Evolutionary conservation across 1,284 basidiomycete species (phyloP), one percentile per base, ranked within the genome.

Genomic region (Puccinia horiana): DNA sequence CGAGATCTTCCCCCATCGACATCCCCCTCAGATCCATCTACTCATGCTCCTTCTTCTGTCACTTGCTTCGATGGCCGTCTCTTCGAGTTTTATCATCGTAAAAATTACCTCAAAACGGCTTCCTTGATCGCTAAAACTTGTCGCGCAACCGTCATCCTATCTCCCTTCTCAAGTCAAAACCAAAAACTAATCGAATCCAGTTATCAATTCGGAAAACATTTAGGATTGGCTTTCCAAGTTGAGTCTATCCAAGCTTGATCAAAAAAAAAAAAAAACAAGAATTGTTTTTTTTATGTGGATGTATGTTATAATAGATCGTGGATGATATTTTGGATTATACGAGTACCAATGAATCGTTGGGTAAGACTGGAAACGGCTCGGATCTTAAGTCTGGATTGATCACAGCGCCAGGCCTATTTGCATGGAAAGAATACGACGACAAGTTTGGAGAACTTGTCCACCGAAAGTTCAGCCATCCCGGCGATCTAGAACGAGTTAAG

Each of bases 51-150:
- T 87, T 1, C 79, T 75, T 9, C 86, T 85, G 56, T 85, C 88
- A 83, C 26, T 23, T 11, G 47, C 40, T 82, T 85, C 5, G 83
- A 84, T 8, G 83, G 86, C 40, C 90, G 91, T 23, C 91, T 92
- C 83, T 98, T 96, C 91, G 91, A 92, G 82, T 89, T 92, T 49
- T 99, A 99, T 88, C 90, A 98, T 87, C 91, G 92, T 85, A 98
- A 96, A 88, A 96, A 94, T 37, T 99, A 98, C 86, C 89, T 99
- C 85, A 98, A 99, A 88, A 97, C 95, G 6, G 96, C 96, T 23
- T 94, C 93, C 85, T 88, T 99, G 83, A 96, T 99, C 90, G 96
- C 95, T 0, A 99, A 98, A 88, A 93, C 93, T 2, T 92, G 94
- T 0, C 90, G 96, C 11, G 93, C 94, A 6, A 91, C 94, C 0